Base-by-base conservation (phyloP, 768 basidiomycete species). In the Sporobolomyces pararoseus region DNA sequence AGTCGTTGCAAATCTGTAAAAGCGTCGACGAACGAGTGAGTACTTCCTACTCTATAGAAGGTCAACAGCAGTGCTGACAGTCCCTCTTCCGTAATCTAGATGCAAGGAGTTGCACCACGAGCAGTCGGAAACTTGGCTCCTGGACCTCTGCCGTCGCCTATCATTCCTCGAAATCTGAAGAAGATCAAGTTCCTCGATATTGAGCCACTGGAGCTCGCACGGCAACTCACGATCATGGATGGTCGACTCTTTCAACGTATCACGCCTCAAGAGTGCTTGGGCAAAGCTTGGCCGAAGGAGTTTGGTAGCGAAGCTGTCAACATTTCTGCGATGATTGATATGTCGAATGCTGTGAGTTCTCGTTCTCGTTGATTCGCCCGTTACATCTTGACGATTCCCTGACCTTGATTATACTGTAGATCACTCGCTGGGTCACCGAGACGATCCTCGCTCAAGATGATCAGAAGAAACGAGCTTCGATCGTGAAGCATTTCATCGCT, bases 211-310 rank as follows among this genome's bases (percentile, higher is more conserved):
- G 95, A 98, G 79, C 79, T 98, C 23, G 95, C 94, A 0, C 84
- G 95, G 34, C 95, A 98, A 78, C 81, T 98, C 70, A 97, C 95
- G 1, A 87, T 96, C 68, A 83, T 94, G 82, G 95, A 98, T 79
- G 89, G 88, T 72, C 82, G 84, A 54, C 80, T 94, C 49, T 98
- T 91, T 81, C 88, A 89, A 80, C 87, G 85, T 78, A 95, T 98
- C 75, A 86, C 86, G 42, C 88, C 91, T 0, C 87, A 88, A 80
- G 95, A 98, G 79, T 97, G 91, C 81, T 81, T 98, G 25, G 86
- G 88, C 52, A 80, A 81, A 64, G 80, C 87, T 85, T 76, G 89
- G 82, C 74, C 89, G 12, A 85, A 89, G 44, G 89, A 90, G 75
- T 86, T 88, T 74, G 76, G 70, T 25, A 75, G 66, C 37, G 74